Conservation (phyloP, 805 yeast genomes). For the Nakazawaea wyomingensis region DNA sequence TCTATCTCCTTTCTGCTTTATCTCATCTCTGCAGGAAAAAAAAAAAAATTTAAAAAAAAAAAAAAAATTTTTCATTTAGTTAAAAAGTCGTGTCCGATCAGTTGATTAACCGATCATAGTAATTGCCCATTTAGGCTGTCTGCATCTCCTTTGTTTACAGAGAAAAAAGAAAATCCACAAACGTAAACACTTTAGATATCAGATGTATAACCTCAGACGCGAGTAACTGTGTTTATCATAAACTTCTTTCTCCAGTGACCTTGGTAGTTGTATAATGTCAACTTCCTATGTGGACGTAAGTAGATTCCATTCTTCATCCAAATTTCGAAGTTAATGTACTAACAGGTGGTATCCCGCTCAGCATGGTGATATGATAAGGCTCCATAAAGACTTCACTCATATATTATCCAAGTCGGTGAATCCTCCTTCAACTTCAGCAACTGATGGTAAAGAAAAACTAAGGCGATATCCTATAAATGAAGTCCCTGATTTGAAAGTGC, state of each 20-base stretch:
- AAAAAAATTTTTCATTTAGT: background rate
- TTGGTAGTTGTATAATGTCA: background rate
- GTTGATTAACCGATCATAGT: too few species aligned
- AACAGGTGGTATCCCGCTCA: too few species aligned
- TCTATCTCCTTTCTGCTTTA: too few species aligned
- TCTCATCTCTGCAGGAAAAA: constrained; percentile 1
- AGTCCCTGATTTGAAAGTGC: constrained; percentile 44
- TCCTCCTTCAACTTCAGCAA: constrained; percentile 15
- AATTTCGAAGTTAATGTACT: background rate
- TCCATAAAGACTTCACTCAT: constrained; percentile 2
- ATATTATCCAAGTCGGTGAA: background rate
- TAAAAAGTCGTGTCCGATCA: background rate
- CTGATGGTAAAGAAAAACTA: constrained; percentile 9
- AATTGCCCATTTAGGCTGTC: background rate
- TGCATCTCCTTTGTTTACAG: background rate
- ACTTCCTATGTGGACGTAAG: background rate
- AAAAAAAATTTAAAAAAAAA: background rate
- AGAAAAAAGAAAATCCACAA: background rate
- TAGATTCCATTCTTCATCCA: background rate
- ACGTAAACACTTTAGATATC: constrained; percentile 3
- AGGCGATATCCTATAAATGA: constrained; percentile 37
- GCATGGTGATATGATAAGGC: background rate
- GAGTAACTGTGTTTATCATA: too few species aligned
- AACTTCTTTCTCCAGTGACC: too few species aligned
- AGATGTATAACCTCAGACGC: too few species aligned